Evolutionary conservation across 306 rosid genomes (phyloP), one percentile per base, ranked within the genome.

Genomic region (Nissolia schottii): DNA sequence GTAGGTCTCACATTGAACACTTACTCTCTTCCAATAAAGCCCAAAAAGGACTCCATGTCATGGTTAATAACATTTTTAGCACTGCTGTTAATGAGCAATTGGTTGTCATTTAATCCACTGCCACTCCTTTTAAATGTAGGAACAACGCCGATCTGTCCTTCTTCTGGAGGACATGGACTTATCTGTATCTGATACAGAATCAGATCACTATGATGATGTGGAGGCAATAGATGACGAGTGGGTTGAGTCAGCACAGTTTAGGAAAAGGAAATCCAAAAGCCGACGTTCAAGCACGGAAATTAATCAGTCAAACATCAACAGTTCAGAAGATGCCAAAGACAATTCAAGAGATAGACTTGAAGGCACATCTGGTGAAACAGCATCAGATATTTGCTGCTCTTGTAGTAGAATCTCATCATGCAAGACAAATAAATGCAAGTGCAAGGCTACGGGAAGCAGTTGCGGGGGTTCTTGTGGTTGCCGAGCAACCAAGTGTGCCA

Each of bases 151-250:
- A 35, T 90, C 97, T 40, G 38, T 85, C 54, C n/a, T 81, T 28
- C 49, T 79, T 53, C 55, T 61, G 25, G 98, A 91, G 77, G 98
- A 90, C 79, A 93, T 93, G 96, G 93, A 90, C 71, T 85, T 70
- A 37, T 86, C 92, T 22, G 83, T 70, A 37, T 86, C 92, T 22
- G 83, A 74, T 35, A 64, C 75, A 54, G 97, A 87, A 20, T 82
- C 97, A 3, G 92, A 92, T 35, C 74, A 76, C 25, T 81, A 84
- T 35, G 87, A 78, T 15, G 86, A 75, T 27, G 12, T 41, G 1
- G 86, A 83, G 10, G 73, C 67, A 31, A 65, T 54, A 2, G 85
- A 83, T 51, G 84, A 79, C 0, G 91, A 88, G 4, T 85, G 86
- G 91, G 75, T 64, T 58, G 72, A 71, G 16, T 77, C 87, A 7